Conservation (phyloP, 257 asterid genomes). For the Capsicum baccatum region DNA sequence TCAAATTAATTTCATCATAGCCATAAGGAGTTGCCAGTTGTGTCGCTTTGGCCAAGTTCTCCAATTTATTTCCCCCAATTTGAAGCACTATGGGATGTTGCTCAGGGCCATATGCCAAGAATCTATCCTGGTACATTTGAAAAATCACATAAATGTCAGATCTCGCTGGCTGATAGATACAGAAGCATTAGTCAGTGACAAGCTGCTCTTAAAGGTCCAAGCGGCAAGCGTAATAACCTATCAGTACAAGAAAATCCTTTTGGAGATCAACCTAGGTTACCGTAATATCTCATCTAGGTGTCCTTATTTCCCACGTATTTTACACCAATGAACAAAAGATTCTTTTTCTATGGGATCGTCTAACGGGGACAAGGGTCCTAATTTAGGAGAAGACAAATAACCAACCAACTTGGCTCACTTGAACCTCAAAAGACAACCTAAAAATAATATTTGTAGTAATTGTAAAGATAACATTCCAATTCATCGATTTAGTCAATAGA, state of each 20-base stretch:
- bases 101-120: constrained; percentile 84
- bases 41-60: constrained; percentile 86
- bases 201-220: constrained; percentile 13
- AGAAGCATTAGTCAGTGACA: constrained; percentile 20
- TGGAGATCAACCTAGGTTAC: background rate
- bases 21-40: constrained; percentile 87
- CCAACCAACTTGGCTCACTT: background rate
- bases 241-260: background rate
- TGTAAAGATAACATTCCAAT: background rate
- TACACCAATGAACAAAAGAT: background rate
- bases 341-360: background rate
- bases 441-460: background rate
- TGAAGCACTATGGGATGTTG: constrained; percentile 98
- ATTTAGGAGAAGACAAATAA: background rate
- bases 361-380: background rate
- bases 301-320: background rate
- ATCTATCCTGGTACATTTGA: constrained; percentile 69
- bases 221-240: background rate
- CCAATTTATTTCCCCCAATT: constrained; percentile 90
- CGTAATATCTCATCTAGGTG: background rate
- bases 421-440: background rate
- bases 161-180: background rate
- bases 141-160: constrained; percentile 38
- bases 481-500: constrained; percentile 1
- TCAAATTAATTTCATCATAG: constrained; percentile 93